These are phyloP conservation scores for Aspergillus sojae DNA, from an alignment of 2,329 filamentous ascomycete genomes.

Conservation along the genomic window DNA sequence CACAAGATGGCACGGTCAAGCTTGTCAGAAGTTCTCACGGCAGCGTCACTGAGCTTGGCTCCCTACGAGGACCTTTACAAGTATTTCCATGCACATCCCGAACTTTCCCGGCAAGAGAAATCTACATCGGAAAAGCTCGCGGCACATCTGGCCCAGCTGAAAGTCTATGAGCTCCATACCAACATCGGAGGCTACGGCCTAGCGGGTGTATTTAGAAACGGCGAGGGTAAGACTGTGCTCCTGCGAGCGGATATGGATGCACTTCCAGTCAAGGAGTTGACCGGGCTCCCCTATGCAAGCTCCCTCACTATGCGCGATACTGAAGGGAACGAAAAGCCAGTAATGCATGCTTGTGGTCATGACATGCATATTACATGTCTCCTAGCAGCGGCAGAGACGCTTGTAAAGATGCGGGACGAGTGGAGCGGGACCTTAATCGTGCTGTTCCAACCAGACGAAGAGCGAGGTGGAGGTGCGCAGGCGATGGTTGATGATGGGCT, in stretches of 20 bases:
- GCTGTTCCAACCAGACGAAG: constrained; percentile 70
- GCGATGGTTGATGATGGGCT: constrained; percentile 65
- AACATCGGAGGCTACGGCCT: constrained; percentile 52
- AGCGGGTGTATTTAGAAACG: constrained; percentile 47
- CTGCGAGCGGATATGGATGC: constrained; percentile 55
- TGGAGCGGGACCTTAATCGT: constrained; percentile 68
- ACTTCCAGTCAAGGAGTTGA: constrained; percentile 52
- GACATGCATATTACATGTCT: constrained; percentile 63
- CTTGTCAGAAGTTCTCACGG: constrained; percentile 25
- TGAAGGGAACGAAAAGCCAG: constrained; percentile 55
- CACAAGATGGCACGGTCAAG: constrained; percentile 29
- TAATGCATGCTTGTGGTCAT: constrained; percentile 66
- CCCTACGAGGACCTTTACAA: constrained; percentile 60
- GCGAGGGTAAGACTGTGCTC: constrained; percentile 48
- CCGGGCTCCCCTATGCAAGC: constrained; percentile 52
- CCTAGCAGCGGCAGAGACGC: constrained; percentile 55
- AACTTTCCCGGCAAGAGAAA: constrained; percentile 60
- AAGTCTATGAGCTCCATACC: constrained; percentile 42
- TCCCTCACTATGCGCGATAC: constrained; percentile 48
- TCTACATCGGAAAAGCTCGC: constrained; percentile 55
- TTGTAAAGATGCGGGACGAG: constrained; percentile 45
- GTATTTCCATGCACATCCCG: constrained; percentile 61
- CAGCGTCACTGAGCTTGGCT: constrained; percentile 34
- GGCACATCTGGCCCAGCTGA: constrained; percentile 40
- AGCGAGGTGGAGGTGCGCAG: constrained; percentile 63